phyloP scores from a whole-genome alignment of 768 basidiomycete species.

The Harrya chromipes region DNA sequence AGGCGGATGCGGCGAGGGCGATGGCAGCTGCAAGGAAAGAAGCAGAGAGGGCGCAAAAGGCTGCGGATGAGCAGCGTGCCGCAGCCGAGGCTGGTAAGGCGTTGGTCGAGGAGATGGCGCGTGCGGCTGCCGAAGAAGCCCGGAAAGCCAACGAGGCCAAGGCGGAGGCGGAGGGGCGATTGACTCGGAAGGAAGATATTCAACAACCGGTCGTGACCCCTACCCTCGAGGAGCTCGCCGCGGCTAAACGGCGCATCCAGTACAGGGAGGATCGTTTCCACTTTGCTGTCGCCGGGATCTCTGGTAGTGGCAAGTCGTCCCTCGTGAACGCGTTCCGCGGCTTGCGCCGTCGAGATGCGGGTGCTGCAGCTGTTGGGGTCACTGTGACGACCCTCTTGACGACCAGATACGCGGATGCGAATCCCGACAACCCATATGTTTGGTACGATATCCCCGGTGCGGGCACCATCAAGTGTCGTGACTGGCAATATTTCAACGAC shows the following conservation, averaged over 20 bases:
- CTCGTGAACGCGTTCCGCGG: constrained; percentile 34
- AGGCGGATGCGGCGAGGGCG: constrained; percentile 3
- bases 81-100: constrained; percentile 5
- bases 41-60: constrained; percentile 2
- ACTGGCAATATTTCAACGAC: too few species aligned
- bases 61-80: constrained; percentile 10
- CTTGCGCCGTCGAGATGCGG: constrained; percentile 14
- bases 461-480: too few species aligned
- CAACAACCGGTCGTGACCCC: constrained; percentile 27
- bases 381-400: constrained; percentile 28
- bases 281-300: constrained; percentile 29
- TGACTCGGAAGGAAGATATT: constrained; percentile 26
- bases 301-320: too few species aligned
- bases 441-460: too few species aligned
- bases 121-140: constrained; percentile 17
- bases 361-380: constrained; percentile 29
- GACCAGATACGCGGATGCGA: constrained; percentile 25
- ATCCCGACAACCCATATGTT: constrained; percentile 18
- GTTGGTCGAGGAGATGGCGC: constrained; percentile 6
- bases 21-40: constrained; percentile 10
- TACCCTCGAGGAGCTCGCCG: constrained; percentile 16
- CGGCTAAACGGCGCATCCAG: constrained; percentile 15
- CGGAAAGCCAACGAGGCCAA: too few species aligned
- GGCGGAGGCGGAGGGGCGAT: constrained; percentile 16
- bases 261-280: constrained; percentile 29